Evolutionary conservation across 768 basidiomycete species (phyloP), one percentile per base, ranked within the genome.

Genomic region (Pholiota molesta): DNA sequence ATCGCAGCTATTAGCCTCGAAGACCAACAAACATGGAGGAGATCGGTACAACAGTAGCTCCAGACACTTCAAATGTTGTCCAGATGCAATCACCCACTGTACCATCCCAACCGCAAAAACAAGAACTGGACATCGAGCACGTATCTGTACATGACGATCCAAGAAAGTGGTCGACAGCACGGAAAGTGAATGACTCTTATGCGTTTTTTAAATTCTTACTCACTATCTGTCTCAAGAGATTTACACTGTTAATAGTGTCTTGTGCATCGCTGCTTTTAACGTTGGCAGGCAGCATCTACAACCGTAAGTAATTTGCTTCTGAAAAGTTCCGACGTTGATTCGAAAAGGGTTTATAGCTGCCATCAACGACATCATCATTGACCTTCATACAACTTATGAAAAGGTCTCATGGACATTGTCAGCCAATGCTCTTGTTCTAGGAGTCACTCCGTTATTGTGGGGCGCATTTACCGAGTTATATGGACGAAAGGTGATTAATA

Each of bases 321-420:
- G 8, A 6, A 13, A 14, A 16, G 16, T 4, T 19, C 17, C 13
- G 21, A 23, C 7, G 14, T 21, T 8, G 16, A 19, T 7, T 52
- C 11, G n/a, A 28, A 51, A 19, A 5, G 3, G n/a, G 4, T 23
- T 2, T 21, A 4, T 26, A 63, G 62, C 62, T 11, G 37, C 62
- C n/a, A 59, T 63, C 10, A 59, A 63, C 16, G 57, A 59, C 17
- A 59, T 63, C 19, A 63, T 63, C 9, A 33, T 26, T 16, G 62
- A 63, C 17, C 37, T 63, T 17, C 16, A 63, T 59, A 49, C 57
- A 8, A 55, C 35, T 7, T 63, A 57, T 42, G 53, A 63, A n/a
- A 47, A 52, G 39, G 53, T 63, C 19, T 55, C 62, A 23, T 63
- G 62, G 62, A 59, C 62, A 11, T 47, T 63, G 10, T 63, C 62